Evolutionary conservation across 176 grass and related monocot genomes (phyloP).

Genomic region (Oryza meridionalis): DNA sequence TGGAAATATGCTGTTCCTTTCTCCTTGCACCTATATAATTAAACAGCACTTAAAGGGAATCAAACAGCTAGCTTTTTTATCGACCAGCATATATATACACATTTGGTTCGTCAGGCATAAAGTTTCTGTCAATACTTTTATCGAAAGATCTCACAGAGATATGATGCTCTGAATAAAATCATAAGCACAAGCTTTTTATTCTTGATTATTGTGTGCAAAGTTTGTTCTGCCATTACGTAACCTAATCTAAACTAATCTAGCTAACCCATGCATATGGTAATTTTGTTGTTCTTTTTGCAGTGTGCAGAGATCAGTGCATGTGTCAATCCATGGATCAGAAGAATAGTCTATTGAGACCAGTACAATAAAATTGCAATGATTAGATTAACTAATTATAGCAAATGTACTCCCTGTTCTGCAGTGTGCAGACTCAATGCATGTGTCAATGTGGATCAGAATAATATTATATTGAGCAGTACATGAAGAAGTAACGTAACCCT

Average conservation of each 20-base stretch:
- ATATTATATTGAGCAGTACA: conserved; percentile 23
- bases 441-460: conserved; percentile 33
- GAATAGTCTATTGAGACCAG: conserved; percentile 22
- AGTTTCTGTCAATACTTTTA: conserved; percentile 49
- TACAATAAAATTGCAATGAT: conserved; percentile 3
- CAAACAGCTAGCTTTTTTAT: conserved; percentile 38
- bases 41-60: conserved; percentile 36
- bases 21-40: conserved; percentile 46
- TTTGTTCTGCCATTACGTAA: conserved; percentile 15
- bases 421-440: conserved; percentile 33
- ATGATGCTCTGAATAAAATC: conserved; percentile 47
- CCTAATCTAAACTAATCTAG: conserved; percentile 5
- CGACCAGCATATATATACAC: conserved; percentile 34
- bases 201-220: conserved; percentile 15
- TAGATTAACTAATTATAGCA: not conserved
- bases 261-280: not conserved
- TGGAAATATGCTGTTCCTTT: conserved; percentile 59
- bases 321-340: conserved; percentile 29
- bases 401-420: not conserved
- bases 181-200: conserved; percentile 31
- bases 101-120: conserved; percentile 41
- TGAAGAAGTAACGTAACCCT: not conserved
- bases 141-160: conserved; percentile 63
- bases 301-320: conserved; percentile 29
- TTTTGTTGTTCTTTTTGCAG: conserved; percentile 15